These are phyloP conservation scores for Penicillium oxalicum DNA, from an alignment of 2,329 filamentous ascomycete genomes.

Conservation along the genomic window DNA sequence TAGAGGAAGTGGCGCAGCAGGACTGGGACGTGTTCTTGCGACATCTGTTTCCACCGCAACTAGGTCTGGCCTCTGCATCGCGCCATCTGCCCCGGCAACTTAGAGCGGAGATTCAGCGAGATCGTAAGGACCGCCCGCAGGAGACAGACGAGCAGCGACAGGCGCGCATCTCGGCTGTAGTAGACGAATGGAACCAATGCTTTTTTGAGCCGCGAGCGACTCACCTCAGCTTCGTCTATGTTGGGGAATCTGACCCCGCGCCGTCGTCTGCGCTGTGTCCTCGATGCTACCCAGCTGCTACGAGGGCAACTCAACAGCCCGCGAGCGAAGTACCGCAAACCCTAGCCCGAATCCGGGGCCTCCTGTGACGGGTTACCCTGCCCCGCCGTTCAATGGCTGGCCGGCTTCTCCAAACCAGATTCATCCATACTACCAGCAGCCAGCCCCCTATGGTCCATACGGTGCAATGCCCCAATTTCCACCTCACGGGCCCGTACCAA, in stretches of 20 bases:
- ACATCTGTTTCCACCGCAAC: conserved; percentile 37
- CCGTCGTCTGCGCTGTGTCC: conserved; percentile 36
- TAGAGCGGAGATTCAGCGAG: conserved; percentile 36
- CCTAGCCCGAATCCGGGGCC: conserved; percentile 8
- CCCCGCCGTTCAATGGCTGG: conserved; percentile 12
- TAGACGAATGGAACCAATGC: conserved; percentile 40
- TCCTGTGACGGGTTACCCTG: conserved; percentile 9
- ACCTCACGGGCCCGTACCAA: conserved; percentile 8
- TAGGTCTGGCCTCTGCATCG: conserved; percentile 34
- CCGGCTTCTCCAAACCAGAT: conserved; percentile 10
- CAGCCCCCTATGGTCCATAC: conserved; percentile 17
- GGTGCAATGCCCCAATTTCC: conserved; percentile 17
- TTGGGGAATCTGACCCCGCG: conserved; percentile 27
- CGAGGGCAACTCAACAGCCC: conserved; percentile 23
- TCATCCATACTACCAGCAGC: conserved; percentile 8
- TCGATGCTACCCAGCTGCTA: conserved; percentile 36
- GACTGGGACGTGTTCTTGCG: conserved; percentile 42
- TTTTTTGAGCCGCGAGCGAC: conserved; percentile 38
- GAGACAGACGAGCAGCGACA: conserved; percentile 38
- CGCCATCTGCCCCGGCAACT: conserved; percentile 34
- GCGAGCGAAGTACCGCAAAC: conserved; percentile 8
- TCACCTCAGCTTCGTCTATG: conserved; percentile 31
- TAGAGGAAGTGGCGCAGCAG: conserved; percentile 33
- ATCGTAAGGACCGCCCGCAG: conserved; percentile 39
- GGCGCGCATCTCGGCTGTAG: conserved; percentile 34